A percentile compares a stretch with the other conserved stretches of the same genome.
Conservation (phyloP, 306 rosid species). For the Pyrus bretschneideri region DNA sequence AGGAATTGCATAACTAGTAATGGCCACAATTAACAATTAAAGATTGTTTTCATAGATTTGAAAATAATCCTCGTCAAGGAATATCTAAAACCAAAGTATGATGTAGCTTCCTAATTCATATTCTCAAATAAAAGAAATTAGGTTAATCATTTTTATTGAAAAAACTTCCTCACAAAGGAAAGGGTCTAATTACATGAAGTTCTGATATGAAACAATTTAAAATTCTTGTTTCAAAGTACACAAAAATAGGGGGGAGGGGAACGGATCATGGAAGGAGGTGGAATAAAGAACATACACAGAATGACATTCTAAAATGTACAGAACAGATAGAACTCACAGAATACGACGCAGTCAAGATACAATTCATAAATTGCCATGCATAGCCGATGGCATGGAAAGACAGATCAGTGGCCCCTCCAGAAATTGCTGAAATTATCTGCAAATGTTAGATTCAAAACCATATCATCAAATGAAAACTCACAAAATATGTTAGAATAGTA, state of each 20-base stretch:
- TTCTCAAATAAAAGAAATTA: not conserved
- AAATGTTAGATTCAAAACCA: constrained; percentile 4
- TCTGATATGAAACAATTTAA: not conserved
- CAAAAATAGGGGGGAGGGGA: not conserved
- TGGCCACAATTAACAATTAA: not conserved
- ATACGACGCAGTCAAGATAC: constrained; percentile 95
- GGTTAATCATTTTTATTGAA: not conserved
- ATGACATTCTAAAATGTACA: not conserved
- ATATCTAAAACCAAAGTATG: not conserved
- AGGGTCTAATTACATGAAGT: not conserved
- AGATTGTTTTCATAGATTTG: not conserved
- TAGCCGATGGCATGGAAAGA: constrained; percentile 82
- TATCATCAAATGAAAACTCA: not conserved
- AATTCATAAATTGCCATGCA: constrained; percentile 80
- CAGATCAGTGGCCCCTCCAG: constrained; percentile 90
- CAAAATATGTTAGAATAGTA: not conserved
- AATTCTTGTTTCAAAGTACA: too few relatives aligned
- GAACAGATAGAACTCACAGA: constrained; percentile 55
- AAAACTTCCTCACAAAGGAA: not conserved
- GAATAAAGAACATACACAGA: not conserved
- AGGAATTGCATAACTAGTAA: not conserved
- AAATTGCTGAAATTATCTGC: constrained; percentile 93
- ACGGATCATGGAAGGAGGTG: not conserved
- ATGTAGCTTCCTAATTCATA: not conserved
- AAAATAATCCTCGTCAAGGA: not conserved